Percentiles rank a stretch among this genome's conserved stretches.
Evolutionary conservation across 139 green algal genomes (phyloP).

Genomic region (Pleodorina starrii): DNA sequence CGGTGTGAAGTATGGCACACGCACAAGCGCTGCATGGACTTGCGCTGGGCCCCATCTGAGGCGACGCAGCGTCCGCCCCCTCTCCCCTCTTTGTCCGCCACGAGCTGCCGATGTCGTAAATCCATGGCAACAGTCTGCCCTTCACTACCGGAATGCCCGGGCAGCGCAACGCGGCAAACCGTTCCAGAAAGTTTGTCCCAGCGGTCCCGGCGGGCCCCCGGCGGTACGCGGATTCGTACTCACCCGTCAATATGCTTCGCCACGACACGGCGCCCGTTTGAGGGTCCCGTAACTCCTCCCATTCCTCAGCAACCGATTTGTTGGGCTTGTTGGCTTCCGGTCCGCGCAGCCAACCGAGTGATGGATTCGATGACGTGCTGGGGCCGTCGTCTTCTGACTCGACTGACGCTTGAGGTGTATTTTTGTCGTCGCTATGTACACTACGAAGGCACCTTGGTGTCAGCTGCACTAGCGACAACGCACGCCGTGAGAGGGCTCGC

Average conservation of each 20-base stretch:
- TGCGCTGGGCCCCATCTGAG: no score
- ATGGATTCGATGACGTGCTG: constrained; percentile 4
- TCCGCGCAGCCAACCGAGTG: constrained; percentile 19
- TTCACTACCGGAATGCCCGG: no score
- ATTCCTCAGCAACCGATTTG: constrained; percentile 26
- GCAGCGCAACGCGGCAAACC: no score
- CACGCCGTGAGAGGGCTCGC: not conserved
- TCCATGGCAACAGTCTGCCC: no score
- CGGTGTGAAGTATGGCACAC: no score
- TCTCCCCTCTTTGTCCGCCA: no score
- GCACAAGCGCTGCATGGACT: no score
- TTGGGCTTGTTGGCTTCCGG: constrained; percentile 35
- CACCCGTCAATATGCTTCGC: constrained; percentile 35
- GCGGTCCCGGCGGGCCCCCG: no score
- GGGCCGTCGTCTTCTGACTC: not conserved
- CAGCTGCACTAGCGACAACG: not conserved
- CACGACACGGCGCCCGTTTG: not conserved
- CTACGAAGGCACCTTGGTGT: not conserved
- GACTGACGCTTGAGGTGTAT: not conserved
- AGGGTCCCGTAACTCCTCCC: constrained; percentile 15
- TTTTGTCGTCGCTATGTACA: not conserved
- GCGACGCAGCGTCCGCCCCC: no score
- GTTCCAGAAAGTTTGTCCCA: no score
- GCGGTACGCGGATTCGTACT: not conserved
- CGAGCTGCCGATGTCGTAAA: no score